These are phyloP conservation scores for Trichoderma atrobrunneum DNA, from an alignment of 2,329 filamentous ascomycete species.

Conservation along the genomic window DNA sequence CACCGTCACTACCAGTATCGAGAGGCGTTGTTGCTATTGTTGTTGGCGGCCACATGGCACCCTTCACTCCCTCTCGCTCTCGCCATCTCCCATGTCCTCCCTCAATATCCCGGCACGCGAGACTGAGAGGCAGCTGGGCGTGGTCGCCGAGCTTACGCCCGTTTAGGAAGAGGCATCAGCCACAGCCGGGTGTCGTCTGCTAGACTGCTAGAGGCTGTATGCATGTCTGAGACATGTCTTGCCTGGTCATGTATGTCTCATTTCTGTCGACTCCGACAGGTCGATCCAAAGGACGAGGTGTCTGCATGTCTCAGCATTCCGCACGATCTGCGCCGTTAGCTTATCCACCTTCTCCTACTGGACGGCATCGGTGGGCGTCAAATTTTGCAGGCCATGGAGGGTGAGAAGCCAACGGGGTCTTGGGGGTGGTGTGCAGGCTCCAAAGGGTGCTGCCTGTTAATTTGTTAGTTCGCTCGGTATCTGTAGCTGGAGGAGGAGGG, in stretches of 20 bases:
- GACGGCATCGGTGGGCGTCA: conserved; percentile 12
- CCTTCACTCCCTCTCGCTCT: background rate
- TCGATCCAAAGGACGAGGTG: conserved; percentile 29
- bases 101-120: background rate
- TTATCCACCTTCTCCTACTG: conserved; percentile 2
- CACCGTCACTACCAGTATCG: background rate
- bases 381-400: conserved; percentile 3
- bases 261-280: conserved; percentile 35
- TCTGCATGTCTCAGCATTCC: conserved; percentile 27
- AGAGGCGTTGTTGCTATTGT: background rate
- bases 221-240: conserved; percentile 36
- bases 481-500: background rate
- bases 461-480: background rate
- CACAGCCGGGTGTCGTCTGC: conserved; percentile 17
- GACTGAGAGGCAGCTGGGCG: background rate
- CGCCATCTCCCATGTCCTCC: background rate
- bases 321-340: conserved; percentile 17
- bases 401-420: background rate
- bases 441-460: background rate
- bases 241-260: conserved; percentile 36
- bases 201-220: conserved; percentile 21
- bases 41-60: background rate
- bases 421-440: conserved; percentile 1
- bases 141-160: conserved; percentile 14
- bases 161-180: conserved; percentile 6